Evolutionary conservation across 495 filamentous ascomycete species (phyloP), one percentile per base, ranked within the genome.

Genomic region (Coniosporium apollinis): DNA sequence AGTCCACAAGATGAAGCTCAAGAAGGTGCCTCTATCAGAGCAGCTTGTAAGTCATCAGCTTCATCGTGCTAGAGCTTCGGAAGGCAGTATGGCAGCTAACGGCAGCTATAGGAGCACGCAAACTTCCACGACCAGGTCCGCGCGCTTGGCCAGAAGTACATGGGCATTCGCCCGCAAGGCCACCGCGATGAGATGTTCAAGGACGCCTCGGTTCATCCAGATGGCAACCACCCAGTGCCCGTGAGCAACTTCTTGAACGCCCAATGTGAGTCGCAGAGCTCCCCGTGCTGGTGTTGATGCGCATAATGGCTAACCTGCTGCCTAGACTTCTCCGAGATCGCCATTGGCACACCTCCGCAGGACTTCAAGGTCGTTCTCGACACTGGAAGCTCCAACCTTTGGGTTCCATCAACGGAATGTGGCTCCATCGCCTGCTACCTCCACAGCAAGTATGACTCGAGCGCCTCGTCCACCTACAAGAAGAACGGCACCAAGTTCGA

Each of bases 161-260:
- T 94, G 80, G 86, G 86, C 28, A 59, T 78, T 46, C 78, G 79
- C 44, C 81, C 73, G 18, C 56, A 77, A 28, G 56, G 59, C 28
- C 77, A 86, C 47, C 50, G 66, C 43, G 67, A 84, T 33, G 76
- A 75, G 47, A 66, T 87, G 51, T 91, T 93, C 67, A 70, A 74
- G 48, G 78, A 82, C 36, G 70, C 73, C 35, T 64, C 73, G 17
- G 59, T 82, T 53, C 70, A 80, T 38, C 59, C 61, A 21, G 66
- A 78, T 34, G 67, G 65, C 38, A 71, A 70, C 41, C 87, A 97
- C 49, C 70, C 76, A 22, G 80, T 99, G 13, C 77, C 89, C 33
- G 76, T 99, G 43, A 80, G 74, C 54, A 99, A 99, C 68, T 99
- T 94, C 65, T 63, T 99, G 61, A 99, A 99, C 50, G 91, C 91